A percentile compares a stretch with the other conserved stretches of the same genome.
Conservation (phyloP, 306 rosid genomes). For the Cicer chorassanicum region DNA sequence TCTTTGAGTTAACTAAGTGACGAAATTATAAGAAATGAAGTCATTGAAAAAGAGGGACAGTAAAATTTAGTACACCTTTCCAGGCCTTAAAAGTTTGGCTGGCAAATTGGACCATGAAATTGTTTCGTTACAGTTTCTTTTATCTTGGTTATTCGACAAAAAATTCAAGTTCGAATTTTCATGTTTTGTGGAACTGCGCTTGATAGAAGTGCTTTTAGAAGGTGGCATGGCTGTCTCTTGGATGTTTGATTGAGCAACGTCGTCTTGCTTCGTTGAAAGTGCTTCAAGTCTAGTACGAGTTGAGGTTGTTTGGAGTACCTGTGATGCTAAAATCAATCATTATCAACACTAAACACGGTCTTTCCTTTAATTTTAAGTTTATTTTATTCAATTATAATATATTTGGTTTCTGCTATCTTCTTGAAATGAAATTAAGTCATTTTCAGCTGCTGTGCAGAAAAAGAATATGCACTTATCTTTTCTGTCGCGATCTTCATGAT, state of each 20-base stretch:
- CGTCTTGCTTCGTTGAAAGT: conserved; percentile 59
- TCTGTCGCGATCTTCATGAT: conserved; percentile 8
- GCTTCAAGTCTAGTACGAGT: conserved; percentile 51
- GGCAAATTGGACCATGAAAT: conserved; percentile 76
- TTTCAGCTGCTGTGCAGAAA: background rate
- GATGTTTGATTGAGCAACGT: conserved; percentile 48
- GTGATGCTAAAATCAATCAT: conserved; percentile 47
- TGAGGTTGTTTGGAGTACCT: conserved; percentile 56
- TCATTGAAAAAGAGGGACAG: conserved; percentile 16
- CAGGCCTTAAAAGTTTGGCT: conserved; percentile 65
- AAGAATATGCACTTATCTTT: background rate
- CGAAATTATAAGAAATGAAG: background rate
- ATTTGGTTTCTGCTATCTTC: background rate
- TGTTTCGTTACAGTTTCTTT: conserved; percentile 50
- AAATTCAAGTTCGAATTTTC: conserved; percentile 61
- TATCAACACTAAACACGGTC: conserved; percentile 8
- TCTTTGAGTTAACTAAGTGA: background rate
- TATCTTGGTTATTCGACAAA: conserved; percentile 56
- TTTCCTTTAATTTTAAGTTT: conserved; percentile 18
- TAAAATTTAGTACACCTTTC: conserved; percentile 62
- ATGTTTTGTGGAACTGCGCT: conserved; percentile 55
- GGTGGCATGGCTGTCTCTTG: conserved; percentile 48
- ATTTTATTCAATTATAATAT: background rate
- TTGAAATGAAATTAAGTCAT: conserved; percentile 20
- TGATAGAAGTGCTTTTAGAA: conserved; percentile 55